Evolutionary conservation across 2,329 filamentous ascomycete genomes (phyloP).

Genomic region (Aspergillus uvarum): DNA sequence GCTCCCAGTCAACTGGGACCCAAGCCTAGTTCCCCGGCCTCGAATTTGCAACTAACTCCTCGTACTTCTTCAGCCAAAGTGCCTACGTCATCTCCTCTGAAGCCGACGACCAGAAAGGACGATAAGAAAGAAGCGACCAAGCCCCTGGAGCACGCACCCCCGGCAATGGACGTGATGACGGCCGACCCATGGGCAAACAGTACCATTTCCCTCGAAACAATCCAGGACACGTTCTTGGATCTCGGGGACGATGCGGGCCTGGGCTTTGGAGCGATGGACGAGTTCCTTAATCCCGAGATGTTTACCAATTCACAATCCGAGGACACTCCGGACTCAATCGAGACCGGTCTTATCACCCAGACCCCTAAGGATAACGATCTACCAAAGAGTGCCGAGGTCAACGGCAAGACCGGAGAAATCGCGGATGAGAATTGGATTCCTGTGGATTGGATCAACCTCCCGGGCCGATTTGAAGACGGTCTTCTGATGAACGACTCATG

Average conservation of each 20-base stretch:
- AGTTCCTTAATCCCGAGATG: slow-evolving; percentile 39
- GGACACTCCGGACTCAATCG: slow-evolving; percentile 41
- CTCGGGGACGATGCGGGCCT: slow-evolving; percentile 31
- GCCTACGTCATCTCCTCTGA: slow-evolving; percentile 19
- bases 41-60: slow-evolving; percentile 36
- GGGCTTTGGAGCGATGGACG: slow-evolving; percentile 37
- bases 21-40: slow-evolving; percentile 36
- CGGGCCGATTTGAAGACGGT: slow-evolving; percentile 26
- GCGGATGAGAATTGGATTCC: slow-evolving; percentile 34
- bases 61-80: slow-evolving; percentile 27
- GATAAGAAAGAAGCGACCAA: slow-evolving; percentile 29
- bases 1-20: slow-evolving; percentile 33
- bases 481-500: slow-evolving; percentile 29
- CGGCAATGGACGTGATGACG: slow-evolving; percentile 10
- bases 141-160: slow-evolving; percentile 17
- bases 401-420: slow-evolving; percentile 27
- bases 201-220: slow-evolving; percentile 37
- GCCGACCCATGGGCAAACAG: slow-evolving; percentile 42
- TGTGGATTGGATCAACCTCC: slow-evolving; percentile 34
- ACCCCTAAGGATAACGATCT: slow-evolving; percentile 40
- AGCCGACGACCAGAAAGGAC: slow-evolving; percentile 27
- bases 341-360: slow-evolving; percentile 34
- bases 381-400: slow-evolving; percentile 31
- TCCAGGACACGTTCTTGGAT: slow-evolving; percentile 40
- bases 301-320: slow-evolving; percentile 34